Evolutionary conservation across 176 grass and related monocot species (phyloP).

Genomic region (Oryza rufipogon): DNA sequence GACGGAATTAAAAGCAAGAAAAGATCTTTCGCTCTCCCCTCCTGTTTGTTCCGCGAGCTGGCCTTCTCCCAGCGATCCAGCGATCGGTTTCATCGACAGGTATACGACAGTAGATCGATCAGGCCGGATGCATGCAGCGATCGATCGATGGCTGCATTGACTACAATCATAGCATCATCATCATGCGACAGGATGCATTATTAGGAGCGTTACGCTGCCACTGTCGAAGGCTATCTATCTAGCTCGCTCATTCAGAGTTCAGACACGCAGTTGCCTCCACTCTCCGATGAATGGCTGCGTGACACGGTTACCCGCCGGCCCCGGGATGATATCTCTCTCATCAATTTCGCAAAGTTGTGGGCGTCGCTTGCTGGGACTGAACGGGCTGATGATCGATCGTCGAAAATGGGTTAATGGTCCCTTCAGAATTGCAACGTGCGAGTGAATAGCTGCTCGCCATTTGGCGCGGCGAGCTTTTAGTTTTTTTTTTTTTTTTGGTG

Average conservation of each 20-base stretch:
- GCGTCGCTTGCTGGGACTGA: neutral
- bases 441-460: neutral
- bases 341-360: neutral
- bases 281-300: neutral
- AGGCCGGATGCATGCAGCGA: neutral
- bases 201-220: neutral
- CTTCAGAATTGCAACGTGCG: neutral
- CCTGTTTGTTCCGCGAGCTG: neutral
- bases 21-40: neutral
- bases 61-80: neutral
- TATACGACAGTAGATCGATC: neutral
- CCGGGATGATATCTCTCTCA: neutral
- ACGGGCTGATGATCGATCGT: neutral
- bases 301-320: neutral
- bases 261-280: neutral
- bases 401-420: neutral
- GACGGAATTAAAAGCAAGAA: neutral
- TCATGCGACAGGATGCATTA: neutral
- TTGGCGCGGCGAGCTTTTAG: neutral
- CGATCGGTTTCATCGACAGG: neutral
- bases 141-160: slow-evolving; percentile 9
- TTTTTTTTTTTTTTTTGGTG: too few species aligned
- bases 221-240: neutral
- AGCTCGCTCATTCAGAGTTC: neutral
- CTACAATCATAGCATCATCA: neutral